Base-by-base conservation (phyloP, 2,329 filamentous ascomycete genomes). In the Nothopassalora personata region DNA sequence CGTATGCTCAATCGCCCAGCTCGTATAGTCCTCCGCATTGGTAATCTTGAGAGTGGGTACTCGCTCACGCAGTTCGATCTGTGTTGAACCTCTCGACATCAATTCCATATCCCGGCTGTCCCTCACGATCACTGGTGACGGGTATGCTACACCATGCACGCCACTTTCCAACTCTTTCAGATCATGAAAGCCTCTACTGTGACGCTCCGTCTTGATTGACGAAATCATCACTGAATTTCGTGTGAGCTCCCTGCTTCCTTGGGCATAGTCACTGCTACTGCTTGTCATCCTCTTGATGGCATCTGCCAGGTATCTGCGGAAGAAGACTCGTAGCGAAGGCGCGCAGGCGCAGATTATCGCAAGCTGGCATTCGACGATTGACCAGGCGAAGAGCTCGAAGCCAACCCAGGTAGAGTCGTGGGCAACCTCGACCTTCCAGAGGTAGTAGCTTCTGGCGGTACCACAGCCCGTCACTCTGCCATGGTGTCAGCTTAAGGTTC, bases 291-390 rank as follows among this genome's bases (percentile, higher is more conserved):
- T 28, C 9, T 9, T 11, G 9, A 51, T 28, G 4, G 49, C 7
- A 15, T 33, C 49, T 7, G 27, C 30, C 4, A 76, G 70, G 64
- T 76, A 76, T 13, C 67, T 70, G 19, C 66, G 66, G 68, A 77
- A 75, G 65, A 77, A 76, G 30, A 74, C 69, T 34, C 77, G 75
- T 27, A 78, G 66, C 0, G 76, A 74, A 0, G 76, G 76, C 0
- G 73, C 74, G 1, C 71, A 75, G 3, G 75, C 73, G 57, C 74
- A 76, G 18, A 77, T 72, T 7, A 77, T 70, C 18, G 68, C 75
- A 1, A 78, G 65, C 43, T 75, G 68, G 6, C 72, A 70, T 64
- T 77, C 75, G 3, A 76, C 56, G 3, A 70, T 69, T 4, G 75
- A 75, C 71, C 73, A 74, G 3, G 73, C 61, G 68, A 72, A 76